These are phyloP conservation scores for Dianthus caryophyllus DNA, from an alignment of 148 eudicot species.

Conservation along the genomic window DNA sequence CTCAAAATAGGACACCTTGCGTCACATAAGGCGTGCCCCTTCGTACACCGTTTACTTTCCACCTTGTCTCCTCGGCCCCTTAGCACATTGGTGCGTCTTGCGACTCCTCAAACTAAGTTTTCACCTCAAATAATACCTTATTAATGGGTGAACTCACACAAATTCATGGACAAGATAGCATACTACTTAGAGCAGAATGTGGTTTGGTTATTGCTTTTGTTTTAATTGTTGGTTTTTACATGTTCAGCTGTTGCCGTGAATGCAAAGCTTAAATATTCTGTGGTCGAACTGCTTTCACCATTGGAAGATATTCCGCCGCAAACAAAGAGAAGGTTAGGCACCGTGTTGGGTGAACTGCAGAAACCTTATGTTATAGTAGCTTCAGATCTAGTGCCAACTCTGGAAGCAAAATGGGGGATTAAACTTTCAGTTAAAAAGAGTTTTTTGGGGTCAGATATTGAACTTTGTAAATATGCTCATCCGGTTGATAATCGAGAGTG, in stretches of 20 bases:
- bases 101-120: too few species aligned
- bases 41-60: too few species aligned
- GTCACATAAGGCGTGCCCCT: too few species aligned
- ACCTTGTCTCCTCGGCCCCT: too few species aligned
- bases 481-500: conserved; percentile 77
- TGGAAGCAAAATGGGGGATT: conserved; percentile 84
- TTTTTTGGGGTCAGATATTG: conserved; percentile 73
- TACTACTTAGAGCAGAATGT: neutral
- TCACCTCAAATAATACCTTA: neutral
- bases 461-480: conserved; percentile 80
- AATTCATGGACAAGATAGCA: neutral
- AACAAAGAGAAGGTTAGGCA: conserved; percentile 51
- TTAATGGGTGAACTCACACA: neutral
- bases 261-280: conserved; percentile 76
- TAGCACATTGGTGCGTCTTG: too few species aligned
- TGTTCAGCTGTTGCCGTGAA: conserved; percentile 91
- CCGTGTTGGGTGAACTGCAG: conserved; percentile 39
- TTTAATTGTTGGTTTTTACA: conserved; percentile 6
- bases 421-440: conserved; percentile 65
- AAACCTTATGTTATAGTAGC: conserved; percentile 65
- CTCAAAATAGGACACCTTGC: too few species aligned
- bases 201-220: conserved; percentile 13
- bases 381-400: conserved; percentile 66
- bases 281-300: conserved; percentile 56
- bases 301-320: conserved; percentile 38